phyloP scores from a whole-genome alignment of 2,329 filamentous ascomycete genomes.

The Aspergillus ustus region DNA sequence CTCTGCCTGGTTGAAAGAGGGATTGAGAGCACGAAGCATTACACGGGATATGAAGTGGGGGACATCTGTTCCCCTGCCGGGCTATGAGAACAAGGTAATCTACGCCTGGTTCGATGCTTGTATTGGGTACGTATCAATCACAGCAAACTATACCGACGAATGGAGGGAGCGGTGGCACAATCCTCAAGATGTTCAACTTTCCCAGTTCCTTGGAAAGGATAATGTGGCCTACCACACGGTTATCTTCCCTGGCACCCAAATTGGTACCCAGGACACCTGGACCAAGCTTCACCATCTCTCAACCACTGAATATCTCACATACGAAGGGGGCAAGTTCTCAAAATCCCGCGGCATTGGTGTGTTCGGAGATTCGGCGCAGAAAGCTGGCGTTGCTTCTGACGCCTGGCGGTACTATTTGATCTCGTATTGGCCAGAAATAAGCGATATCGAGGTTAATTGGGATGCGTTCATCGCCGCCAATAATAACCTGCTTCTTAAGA shows the following conservation, averaged over 20 bases:
- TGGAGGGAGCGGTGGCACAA: slow-evolving; percentile 97
- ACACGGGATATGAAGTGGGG: slow-evolving; percentile 95
- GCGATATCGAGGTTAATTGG: slow-evolving; percentile 91
- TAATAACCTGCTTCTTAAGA: slow-evolving; percentile 83
- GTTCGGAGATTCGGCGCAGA: slow-evolving; percentile 85
- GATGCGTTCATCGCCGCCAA: slow-evolving; percentile 79
- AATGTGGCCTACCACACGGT: slow-evolving; percentile 88
- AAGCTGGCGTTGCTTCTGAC: slow-evolving; percentile 80
- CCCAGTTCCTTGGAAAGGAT: slow-evolving; percentile 96
- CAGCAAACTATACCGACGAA: slow-evolving; percentile 81
- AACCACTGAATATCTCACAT: slow-evolving; percentile 88
- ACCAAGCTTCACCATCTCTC: slow-evolving; percentile 87
- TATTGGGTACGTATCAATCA: slow-evolving; percentile 95
- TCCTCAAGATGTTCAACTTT: slow-evolving; percentile 83
- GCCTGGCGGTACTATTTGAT: slow-evolving; percentile 93
- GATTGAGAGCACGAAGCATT: slow-evolving; percentile 83
- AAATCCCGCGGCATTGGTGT: slow-evolving; percentile 90
- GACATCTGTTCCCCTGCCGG: slow-evolving; percentile 62
- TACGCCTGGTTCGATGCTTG: slow-evolving; percentile 95
- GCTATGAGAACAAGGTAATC: slow-evolving; percentile 77
- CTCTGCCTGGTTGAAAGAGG: slow-evolving; percentile 65
- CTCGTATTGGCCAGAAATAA: slow-evolving; percentile 80
- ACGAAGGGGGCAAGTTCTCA: slow-evolving; percentile 88
- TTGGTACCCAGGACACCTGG: slow-evolving; percentile 85
- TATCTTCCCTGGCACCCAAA: slow-evolving; percentile 85